Conservation (phyloP, 2,329 filamentous ascomycete species). For the Tympanopsis confertula region DNA sequence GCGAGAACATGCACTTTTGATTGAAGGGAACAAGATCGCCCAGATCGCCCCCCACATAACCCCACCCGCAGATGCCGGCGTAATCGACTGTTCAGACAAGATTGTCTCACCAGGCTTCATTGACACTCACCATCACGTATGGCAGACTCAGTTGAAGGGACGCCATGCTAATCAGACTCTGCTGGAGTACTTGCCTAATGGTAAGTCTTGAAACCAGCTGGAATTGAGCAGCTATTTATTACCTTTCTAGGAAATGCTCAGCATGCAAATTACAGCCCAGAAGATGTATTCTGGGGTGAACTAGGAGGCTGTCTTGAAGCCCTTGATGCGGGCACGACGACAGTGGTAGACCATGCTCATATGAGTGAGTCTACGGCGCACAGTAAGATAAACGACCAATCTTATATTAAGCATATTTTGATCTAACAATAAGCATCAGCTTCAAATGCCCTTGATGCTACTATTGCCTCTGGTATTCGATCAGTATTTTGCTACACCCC, state of each 20-base stretch:
- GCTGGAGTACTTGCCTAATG: slow-evolving; percentile 10
- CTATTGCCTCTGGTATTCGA: slow-evolving; percentile 29
- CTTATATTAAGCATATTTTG: slow-evolving; percentile 5
- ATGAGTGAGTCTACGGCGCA: slow-evolving; percentile 16
- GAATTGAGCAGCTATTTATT: not conserved
- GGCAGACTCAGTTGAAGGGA: slow-evolving; percentile 23
- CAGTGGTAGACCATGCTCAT: slow-evolving; percentile 24
- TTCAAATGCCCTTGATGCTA: slow-evolving; percentile 23
- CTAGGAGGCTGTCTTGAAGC: slow-evolving; percentile 24
- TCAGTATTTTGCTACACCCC: slow-evolving; percentile 29
- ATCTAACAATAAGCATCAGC: slow-evolving; percentile 7
- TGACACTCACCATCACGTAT: slow-evolving; percentile 30
- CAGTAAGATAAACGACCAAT: slow-evolving; percentile 11
- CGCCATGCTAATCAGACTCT: slow-evolving; percentile 10
- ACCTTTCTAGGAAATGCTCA: not conserved
- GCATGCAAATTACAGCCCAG: slow-evolving; percentile 3
- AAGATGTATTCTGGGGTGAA: slow-evolving; percentile 34
- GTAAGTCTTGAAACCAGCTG: not conserved
- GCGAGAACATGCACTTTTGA: not conserved
- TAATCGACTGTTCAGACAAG: slow-evolving; percentile 26
- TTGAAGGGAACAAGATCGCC: not conserved
- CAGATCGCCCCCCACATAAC: not conserved
- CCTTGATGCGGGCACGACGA: slow-evolving; percentile 28
- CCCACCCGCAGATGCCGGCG: slow-evolving; percentile 4
- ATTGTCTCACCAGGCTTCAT: slow-evolving; percentile 28